phyloP scores from a whole-genome alignment of 1,139 yeast species.

The Debaryomyces nepalensis region DNA sequence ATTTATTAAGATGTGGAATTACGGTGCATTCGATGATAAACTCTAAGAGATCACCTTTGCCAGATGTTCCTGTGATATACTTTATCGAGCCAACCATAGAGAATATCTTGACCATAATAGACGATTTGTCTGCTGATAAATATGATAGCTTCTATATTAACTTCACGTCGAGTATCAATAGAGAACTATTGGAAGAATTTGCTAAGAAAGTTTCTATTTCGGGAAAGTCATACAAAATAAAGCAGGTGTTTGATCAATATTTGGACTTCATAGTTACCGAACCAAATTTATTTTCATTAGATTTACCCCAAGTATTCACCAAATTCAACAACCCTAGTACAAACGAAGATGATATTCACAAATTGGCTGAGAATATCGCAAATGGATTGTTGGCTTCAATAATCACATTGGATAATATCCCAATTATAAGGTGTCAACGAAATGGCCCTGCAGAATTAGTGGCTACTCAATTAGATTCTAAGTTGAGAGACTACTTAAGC shows the following conservation, averaged over 20 bases:
- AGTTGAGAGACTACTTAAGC: conserved; percentile 80
- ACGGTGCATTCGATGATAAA: conserved; percentile 82
- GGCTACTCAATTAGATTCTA: conserved; percentile 82
- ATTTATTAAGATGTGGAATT: conserved; percentile 83
- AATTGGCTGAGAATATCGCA: conserved; percentile 70
- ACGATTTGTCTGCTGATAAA: conserved; percentile 72
- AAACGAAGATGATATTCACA: conserved; percentile 74
- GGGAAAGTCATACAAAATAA: conserved; percentile 70
- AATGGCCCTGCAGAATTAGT: conserved; percentile 97
- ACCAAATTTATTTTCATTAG: conserved; percentile 84
- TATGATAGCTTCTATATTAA: conserved; percentile 84
- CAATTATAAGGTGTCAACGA: conserved; percentile 86
- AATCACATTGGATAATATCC: conserved; percentile 77
- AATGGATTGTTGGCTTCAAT: conserved; percentile 80
- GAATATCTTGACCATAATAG: conserved; percentile 68
- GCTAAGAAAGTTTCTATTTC: conserved; percentile 80
- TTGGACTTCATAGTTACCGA: conserved; percentile 91
- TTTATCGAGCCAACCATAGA: conserved; percentile 86
- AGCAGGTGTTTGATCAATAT: conserved; percentile 93
- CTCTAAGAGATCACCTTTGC: conserved; percentile 73
- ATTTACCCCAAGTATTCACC: conserved; percentile 66
- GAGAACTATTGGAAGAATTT: conserved; percentile 83
- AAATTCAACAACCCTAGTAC: conserved; percentile 71
- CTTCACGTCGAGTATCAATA: conserved; percentile 77
- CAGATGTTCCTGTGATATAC: conserved; percentile 94